Conservation (phyloP, 306 rosid species). For the Quercus mongolica region DNA sequence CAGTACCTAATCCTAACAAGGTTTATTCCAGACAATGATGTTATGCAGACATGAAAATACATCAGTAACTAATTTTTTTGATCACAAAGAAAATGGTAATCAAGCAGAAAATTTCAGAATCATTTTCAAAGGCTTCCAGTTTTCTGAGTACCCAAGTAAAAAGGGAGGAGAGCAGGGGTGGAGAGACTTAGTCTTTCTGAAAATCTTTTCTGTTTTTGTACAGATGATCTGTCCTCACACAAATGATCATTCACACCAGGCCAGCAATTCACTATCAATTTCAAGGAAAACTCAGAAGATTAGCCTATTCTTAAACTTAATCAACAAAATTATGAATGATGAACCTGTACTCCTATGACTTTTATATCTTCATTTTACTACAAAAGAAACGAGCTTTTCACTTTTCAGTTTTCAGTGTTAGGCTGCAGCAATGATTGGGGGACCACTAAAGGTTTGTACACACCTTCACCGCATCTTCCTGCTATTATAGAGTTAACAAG, state of each 20-base stretch:
- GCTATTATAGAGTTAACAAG: conserved; percentile 27
- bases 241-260: neutral
- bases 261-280: neutral
- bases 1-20: too few species aligned
- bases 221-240: neutral
- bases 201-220: neutral
- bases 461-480: conserved; percentile 14
- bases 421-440: conserved; percentile 27
- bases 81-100: too few species aligned
- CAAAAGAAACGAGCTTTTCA: conserved; percentile 17
- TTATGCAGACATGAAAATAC: too few species aligned
- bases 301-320: neutral
- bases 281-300: too few species aligned
- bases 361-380: neutral
- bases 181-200: neutral
- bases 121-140: too few species aligned
- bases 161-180: too few species aligned
- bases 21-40: too few species aligned
- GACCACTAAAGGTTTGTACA: conserved; percentile 47
- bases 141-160: neutral
- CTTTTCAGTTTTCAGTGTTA: conserved; percentile 7
- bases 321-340: neutral
- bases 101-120: too few species aligned
- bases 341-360: neutral
- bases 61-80: too few species aligned